phyloP scores from a whole-genome alignment of 2,329 filamentous ascomycete genomes.

The Hysterium pulicare region DNA sequence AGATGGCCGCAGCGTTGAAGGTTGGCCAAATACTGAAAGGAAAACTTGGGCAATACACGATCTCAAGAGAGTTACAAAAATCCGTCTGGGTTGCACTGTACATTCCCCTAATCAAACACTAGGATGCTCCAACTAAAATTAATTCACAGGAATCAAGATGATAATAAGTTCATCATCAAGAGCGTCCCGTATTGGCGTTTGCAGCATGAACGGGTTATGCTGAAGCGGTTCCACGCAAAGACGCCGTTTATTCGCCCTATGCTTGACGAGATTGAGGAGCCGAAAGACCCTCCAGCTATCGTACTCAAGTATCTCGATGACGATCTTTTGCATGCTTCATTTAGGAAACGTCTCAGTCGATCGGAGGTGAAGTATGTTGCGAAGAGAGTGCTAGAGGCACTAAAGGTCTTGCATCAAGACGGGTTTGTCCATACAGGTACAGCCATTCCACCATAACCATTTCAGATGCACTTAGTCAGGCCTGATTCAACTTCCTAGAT shows the following conservation, averaged over 20 bases:
- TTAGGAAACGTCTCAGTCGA: conserved; percentile 7
- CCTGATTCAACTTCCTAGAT: conserved; percentile 17
- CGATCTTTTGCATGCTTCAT: conserved; percentile 14
- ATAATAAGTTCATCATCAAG: conserved; percentile 22
- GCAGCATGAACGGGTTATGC: conserved; percentile 24
- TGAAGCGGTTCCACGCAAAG: conserved; percentile 21
- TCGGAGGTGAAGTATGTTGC: conserved; percentile 15
- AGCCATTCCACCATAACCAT: conserved; percentile 1
- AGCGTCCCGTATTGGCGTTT: conserved; percentile 20
- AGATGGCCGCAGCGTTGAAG: too few species aligned
- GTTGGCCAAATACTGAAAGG: too few species aligned
- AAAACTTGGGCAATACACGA: conserved; percentile 5
- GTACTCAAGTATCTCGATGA: conserved; percentile 20
- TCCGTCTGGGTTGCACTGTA: conserved; percentile 11
- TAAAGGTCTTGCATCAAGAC: conserved; percentile 22
- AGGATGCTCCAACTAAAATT: background rate
- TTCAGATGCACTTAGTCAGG: too few species aligned
- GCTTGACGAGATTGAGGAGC: conserved; percentile 26
- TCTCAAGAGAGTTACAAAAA: conserved; percentile 6
- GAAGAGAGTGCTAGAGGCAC: conserved; percentile 19
- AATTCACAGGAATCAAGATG: conserved; percentile 5
- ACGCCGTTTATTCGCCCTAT: conserved; percentile 22
- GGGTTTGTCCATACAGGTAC: conserved; percentile 25
- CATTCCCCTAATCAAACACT: background rate
- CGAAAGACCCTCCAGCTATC: conserved; percentile 16